phyloP scores from a whole-genome alignment of 169 alveolate genomes.

The Eimeria falciformis region DNA sequence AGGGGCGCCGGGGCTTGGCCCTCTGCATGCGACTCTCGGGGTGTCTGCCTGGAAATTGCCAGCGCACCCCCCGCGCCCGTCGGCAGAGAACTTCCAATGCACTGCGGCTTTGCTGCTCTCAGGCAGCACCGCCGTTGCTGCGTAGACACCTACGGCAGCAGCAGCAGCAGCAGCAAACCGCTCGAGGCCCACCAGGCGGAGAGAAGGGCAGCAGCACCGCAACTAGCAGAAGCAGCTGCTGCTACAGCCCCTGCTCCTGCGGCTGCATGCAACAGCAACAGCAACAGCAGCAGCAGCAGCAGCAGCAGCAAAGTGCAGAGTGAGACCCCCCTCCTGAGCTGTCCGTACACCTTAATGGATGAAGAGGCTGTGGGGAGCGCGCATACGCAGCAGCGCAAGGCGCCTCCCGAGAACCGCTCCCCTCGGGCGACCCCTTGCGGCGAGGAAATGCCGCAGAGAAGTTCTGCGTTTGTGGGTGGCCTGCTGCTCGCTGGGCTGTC shows the following conservation, averaged over 20 bases:
- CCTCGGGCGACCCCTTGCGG: too few relatives aligned
- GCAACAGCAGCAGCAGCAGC: conserved; percentile 24
- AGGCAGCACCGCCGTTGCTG: not conserved
- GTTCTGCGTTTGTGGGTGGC: conserved; percentile 27
- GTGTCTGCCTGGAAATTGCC: too few relatives aligned
- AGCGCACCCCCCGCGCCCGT: too few relatives aligned
- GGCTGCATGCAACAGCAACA: not conserved
- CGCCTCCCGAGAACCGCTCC: too few relatives aligned
- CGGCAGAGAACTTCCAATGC: too few relatives aligned
- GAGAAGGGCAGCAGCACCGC: not conserved
- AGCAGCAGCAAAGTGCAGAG: not conserved
- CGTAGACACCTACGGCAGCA: not conserved
- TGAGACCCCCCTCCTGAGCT: not conserved
- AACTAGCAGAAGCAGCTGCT: conserved; percentile 14
- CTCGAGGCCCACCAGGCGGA: not conserved
- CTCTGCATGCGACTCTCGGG: too few relatives aligned
- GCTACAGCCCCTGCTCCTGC: conserved; percentile 33
- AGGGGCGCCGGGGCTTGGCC: too few relatives aligned
- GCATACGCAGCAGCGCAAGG: conserved; percentile 8
- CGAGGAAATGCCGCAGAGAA: not conserved
- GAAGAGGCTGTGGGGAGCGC: not conserved
- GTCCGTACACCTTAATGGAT: conserved; percentile 10
- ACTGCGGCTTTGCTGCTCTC: not conserved
- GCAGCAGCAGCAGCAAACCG: conserved; percentile 42
- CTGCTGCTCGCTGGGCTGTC: conserved; percentile 68